Evolutionary conservation across 2,329 filamentous ascomycete genomes (phyloP).

Genomic region (Diaporthe velutina): DNA sequence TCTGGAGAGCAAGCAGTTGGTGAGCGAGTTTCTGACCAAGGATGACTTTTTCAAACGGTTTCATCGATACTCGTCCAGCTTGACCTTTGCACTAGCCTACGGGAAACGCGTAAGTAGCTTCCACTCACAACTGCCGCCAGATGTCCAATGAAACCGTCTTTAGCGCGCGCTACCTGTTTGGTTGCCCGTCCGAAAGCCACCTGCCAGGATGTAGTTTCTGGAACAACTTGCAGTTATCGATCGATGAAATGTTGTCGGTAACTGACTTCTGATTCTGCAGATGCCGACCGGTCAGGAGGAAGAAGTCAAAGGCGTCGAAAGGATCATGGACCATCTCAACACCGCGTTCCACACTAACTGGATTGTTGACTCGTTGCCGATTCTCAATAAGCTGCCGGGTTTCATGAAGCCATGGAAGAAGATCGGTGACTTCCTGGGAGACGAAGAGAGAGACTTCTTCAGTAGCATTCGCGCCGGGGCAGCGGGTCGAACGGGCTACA

Average conservation of each 20-base stretch:
- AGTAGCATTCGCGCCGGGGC: constrained; percentile 43
- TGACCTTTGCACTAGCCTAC: constrained; percentile 64
- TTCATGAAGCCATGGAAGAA: constrained; percentile 50
- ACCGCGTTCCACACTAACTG: constrained; percentile 49
- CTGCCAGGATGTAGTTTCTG: not conserved
- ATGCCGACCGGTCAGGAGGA: constrained; percentile 54
- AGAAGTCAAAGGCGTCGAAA: constrained; percentile 48
- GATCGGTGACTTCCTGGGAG: constrained; percentile 50
- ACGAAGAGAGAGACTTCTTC: constrained; percentile 54
- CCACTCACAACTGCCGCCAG: not conserved
- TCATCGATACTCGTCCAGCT: constrained; percentile 60
- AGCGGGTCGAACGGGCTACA: constrained; percentile 50
- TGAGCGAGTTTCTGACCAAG: constrained; percentile 58
- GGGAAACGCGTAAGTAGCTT: constrained; percentile 52
- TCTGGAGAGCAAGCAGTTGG: constrained; percentile 67
- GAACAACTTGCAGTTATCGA: too few species aligned
- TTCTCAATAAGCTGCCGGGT: constrained; percentile 59
- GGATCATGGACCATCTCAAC: not conserved
- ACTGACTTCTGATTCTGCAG: not conserved
- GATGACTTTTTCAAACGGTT: constrained; percentile 58
- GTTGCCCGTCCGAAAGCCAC: not conserved
- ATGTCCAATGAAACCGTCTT: not conserved
- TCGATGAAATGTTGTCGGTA: not conserved
- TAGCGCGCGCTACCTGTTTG: not conserved
- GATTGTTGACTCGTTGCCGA: constrained; percentile 57